Percentiles rank a stretch among this genome's conserved stretches.
Evolutionary conservation across 2,329 filamentous ascomycete genomes (phyloP).

Genomic region (Fusarium nanum): DNA sequence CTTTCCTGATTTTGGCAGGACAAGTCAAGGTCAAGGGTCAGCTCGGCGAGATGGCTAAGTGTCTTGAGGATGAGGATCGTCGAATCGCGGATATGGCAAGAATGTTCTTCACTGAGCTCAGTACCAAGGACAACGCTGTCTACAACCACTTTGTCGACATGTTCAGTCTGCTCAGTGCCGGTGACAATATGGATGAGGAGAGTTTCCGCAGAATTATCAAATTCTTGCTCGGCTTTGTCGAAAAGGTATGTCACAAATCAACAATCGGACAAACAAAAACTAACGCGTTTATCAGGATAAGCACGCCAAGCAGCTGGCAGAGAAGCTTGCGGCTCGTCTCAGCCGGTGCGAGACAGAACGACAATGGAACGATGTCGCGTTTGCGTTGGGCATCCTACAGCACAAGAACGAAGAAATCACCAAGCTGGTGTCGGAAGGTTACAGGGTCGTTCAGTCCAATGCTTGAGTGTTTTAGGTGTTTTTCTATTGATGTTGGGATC

Average conservation of each 20-base stretch:
- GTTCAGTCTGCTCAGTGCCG: constrained; percentile 92
- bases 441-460: constrained; percentile 74
- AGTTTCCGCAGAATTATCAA: constrained; percentile 87
- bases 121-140: constrained; percentile 97
- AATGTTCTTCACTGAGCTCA: constrained; percentile 99
- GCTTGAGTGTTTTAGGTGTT: constrained; percentile 56
- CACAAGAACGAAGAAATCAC: constrained; percentile 93
- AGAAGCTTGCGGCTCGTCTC: constrained; percentile 90
- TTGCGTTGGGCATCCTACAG: constrained; percentile 86
- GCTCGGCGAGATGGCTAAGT: constrained; percentile 98
- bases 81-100: constrained; percentile 91
- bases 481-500: constrained; percentile 27
- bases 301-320: constrained; percentile 92
- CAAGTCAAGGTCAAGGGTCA: constrained; percentile 99
- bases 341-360: constrained; percentile 89
- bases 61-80: constrained; percentile 94
- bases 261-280: background rate
- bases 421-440: constrained; percentile 80
- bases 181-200: constrained; percentile 83
- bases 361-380: constrained; percentile 98
- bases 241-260: constrained; percentile 76
- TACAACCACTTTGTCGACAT: constrained; percentile 99
- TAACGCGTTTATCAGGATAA: constrained; percentile 75
- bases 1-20: constrained; percentile 94
- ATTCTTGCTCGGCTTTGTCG: constrained; percentile 94